phyloP scores from a whole-genome alignment of 371 early-diverging fungal genomes.

The Paramicrosporidium saccamoebae region DNA sequence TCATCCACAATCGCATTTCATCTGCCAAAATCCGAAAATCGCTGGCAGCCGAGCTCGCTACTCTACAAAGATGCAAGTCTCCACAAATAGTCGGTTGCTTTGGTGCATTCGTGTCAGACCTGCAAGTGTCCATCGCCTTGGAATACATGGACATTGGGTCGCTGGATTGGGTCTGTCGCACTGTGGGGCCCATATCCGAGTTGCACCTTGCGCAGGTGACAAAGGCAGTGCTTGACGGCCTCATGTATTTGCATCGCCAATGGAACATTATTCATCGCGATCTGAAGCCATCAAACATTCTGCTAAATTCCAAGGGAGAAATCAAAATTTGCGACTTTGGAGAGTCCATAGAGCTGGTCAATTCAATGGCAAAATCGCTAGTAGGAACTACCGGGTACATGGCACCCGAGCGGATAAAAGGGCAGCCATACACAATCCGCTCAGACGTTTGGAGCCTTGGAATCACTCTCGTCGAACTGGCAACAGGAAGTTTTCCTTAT shows the following conservation, averaged over 20 bases:
- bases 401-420: slow-evolving; percentile 87
- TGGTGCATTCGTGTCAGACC: slow-evolving; percentile 59
- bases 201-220: slow-evolving; percentile 42
- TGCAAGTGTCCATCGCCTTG: slow-evolving; percentile 46
- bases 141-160: slow-evolving; percentile 62
- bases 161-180: slow-evolving; percentile 36
- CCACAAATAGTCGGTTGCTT: slow-evolving; percentile 71
- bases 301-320: slow-evolving; percentile 39
- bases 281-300: slow-evolving; percentile 64
- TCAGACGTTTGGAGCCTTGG: slow-evolving; percentile 87
- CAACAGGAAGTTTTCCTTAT: slow-evolving; percentile 62
- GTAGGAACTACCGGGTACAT: slow-evolving; percentile 81
- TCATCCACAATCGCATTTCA: slow-evolving; percentile 1
- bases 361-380: slow-evolving; percentile 69
- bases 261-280: slow-evolving; percentile 69
- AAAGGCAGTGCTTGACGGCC: slow-evolving; percentile 34
- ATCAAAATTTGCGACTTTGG: slow-evolving; percentile 88
- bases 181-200: no score
- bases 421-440: slow-evolving; percentile 51
- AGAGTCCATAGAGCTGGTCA: slow-evolving; percentile 54
- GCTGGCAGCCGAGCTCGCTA: slow-evolving; percentile 51
- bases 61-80: slow-evolving; percentile 53
- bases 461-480: slow-evolving; percentile 65
- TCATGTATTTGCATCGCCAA: slow-evolving; percentile 32
- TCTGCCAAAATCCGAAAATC: slow-evolving; percentile 12